Conservation (phyloP, 1,284 basidiomycete genomes). For the Ceratobasidium sp. region DNA sequence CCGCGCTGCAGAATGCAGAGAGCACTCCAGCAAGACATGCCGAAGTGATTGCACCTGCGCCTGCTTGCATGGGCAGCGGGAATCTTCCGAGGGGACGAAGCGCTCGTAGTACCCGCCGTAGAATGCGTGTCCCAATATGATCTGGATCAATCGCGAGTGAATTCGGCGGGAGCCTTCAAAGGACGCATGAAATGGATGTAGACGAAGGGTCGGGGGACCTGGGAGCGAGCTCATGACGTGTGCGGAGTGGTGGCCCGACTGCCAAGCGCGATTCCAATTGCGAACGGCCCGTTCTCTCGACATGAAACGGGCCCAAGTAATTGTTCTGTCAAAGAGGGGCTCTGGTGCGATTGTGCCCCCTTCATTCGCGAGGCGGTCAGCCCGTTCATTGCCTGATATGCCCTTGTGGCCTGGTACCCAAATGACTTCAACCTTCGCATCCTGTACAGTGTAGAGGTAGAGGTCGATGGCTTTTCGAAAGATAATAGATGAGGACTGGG, state of each 20-base stretch:
- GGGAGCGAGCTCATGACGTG: not conserved
- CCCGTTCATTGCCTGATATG: conserved; percentile 42
- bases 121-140: conserved; percentile 8
- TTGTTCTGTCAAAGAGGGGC: not conserved
- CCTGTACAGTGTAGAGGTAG: not conserved
- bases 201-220: not conserved
- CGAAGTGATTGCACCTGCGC: too few species aligned
- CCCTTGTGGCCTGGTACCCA: conserved; percentile 49
- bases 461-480: conserved; percentile 10
- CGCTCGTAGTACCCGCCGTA: conserved; percentile 2
- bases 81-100: not conserved
- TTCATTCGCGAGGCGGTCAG: conserved; percentile 34
- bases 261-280: not conserved
- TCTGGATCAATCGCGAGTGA: not conserved
- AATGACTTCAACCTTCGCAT: conserved; percentile 24
- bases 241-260: not conserved
- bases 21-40: too few species aligned
- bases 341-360: not conserved
- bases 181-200: too few species aligned
- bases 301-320: conserved; percentile 3
- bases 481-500: not conserved
- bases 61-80: not conserved
- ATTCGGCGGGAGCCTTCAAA: not conserved
- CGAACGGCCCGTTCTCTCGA: not conserved
- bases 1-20: too few species aligned